Percentiles rank a stretch among this genome's conserved stretches.
phyloP scores from a whole-genome alignment of 306 rosid genomes.

The Sechiopsis laciniata region DNA sequence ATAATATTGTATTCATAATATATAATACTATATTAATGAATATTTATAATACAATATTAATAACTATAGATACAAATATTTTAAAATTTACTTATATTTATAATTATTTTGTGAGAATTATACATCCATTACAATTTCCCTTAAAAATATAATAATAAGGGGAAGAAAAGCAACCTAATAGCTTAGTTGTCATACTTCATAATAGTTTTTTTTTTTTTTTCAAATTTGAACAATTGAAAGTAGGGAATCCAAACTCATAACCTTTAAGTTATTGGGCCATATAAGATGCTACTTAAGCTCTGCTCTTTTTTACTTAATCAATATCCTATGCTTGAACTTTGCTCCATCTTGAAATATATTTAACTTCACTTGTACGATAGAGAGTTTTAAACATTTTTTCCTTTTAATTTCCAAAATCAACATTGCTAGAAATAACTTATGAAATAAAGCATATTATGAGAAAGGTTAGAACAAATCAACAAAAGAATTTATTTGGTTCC shows the following conservation, averaged over 20 bases:
- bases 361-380: background rate
- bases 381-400: background rate
- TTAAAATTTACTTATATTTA: too few species aligned
- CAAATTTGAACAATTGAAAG: too few species aligned
- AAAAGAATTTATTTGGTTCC: background rate
- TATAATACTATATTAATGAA: too few species aligned
- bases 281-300: too few species aligned
- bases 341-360: background rate
- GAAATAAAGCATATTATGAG: background rate
- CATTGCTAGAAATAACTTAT: background rate
- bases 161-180: background rate
- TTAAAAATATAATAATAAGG: background rate
- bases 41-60: too few species aligned
- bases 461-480: background rate
- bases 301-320: background rate
- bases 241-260: too few species aligned
- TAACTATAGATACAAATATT: too few species aligned
- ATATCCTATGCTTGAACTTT: background rate
- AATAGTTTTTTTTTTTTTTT: too few species aligned
- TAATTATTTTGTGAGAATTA: background rate
- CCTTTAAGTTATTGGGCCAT: too few species aligned
- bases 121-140: background rate
- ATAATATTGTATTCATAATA: too few species aligned
- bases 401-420: too few species aligned
- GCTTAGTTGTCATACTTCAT: background rate